Evolutionary conservation across 331 rosid genomes (phyloP).

Genomic region (Rosa hybrid): DNA sequence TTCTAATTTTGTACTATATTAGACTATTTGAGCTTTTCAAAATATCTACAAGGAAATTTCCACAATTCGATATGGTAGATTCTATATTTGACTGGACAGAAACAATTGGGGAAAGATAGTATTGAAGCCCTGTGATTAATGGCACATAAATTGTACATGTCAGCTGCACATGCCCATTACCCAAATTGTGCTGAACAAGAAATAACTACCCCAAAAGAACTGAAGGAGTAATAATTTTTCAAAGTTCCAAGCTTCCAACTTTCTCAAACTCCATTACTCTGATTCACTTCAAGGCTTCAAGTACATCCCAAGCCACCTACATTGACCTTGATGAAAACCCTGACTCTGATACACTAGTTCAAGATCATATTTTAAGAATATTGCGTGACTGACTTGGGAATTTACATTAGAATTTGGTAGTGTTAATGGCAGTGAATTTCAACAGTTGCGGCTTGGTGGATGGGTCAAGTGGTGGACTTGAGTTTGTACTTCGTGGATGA

Average conservation of each 20-base stretch:
- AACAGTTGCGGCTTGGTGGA: slow-evolving; percentile 16
- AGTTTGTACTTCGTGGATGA: background rate
- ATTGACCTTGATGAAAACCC: background rate
- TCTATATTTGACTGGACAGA: background rate
- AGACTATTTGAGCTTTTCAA: background rate
- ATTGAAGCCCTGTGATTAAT: background rate
- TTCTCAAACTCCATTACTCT: background rate
- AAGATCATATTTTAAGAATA: background rate
- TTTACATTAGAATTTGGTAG: background rate
- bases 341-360: background rate
- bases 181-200: background rate
- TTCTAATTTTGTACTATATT: background rate
- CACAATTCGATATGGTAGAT: background rate
- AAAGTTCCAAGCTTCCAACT: background rate
- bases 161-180: background rate
- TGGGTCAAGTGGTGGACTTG: background rate
- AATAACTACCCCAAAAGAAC: background rate
- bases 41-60: background rate
- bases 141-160: background rate
- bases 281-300: background rate
- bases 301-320: background rate
- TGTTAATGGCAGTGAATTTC: background rate
- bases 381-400: background rate
- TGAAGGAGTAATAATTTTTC: background rate
- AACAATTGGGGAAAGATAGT: background rate